phyloP scores from a whole-genome alignment of 805 yeast genomes.

The Candida oleophila region DNA sequence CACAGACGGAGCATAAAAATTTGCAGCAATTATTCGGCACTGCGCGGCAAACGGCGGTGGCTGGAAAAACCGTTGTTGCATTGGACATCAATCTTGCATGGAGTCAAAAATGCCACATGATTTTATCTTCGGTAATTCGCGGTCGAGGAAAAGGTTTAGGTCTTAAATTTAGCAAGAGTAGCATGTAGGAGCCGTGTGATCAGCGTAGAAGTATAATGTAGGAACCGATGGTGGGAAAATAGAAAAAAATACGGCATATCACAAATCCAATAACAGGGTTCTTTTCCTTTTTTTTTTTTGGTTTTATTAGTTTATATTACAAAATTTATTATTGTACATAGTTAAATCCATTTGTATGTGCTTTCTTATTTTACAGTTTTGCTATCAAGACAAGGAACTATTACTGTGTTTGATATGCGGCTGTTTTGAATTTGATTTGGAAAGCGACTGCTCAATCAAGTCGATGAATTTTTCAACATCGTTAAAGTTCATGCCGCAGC shows the following conservation, averaged over 20 bases:
- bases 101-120: background rate
- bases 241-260: no score
- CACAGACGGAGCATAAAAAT: background rate
- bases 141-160: background rate
- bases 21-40: background rate
- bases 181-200: no score
- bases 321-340: background rate
- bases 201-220: no score
- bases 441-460: conserved; percentile 39
- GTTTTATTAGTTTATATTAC: background rate
- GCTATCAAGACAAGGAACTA: background rate
- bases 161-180: no score
- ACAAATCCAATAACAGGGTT: background rate
- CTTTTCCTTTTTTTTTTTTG: background rate
- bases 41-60: background rate
- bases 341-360: background rate
- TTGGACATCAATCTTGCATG: no score
- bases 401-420: background rate
- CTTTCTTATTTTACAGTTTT: background rate
- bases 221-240: no score
- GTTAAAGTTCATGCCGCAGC: conserved; percentile 41
- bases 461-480: conserved; percentile 44
- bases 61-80: no score
- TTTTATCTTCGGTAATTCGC: background rate
- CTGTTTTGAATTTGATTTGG: conserved; percentile 11